Base-by-base conservation (phyloP, 2,329 filamentous ascomycete genomes). In the Amylocarpus encephaloides region DNA sequence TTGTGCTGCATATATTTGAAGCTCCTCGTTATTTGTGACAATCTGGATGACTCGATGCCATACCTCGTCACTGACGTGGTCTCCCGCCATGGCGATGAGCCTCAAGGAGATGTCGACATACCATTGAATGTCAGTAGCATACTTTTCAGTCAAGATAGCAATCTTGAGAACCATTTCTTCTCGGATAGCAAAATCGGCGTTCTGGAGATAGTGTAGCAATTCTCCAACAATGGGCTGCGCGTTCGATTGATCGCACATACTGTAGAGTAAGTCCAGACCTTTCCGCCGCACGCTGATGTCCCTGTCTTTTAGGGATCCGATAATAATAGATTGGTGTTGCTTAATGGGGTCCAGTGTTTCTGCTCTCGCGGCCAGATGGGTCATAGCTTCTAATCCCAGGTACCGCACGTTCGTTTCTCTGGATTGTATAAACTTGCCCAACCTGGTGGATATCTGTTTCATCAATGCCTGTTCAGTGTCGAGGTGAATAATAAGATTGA, bases 141-240 rank as follows among this genome's bases (percentile, higher is more conserved):
- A 98, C 67, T 97, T 97, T 67, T 98, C 93, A 0, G 94, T 97
- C 57, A 98, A 70, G 64, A 98, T 98, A 46, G 93, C 93, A 69
- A 98, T 95, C 72, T 98, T 98, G 56, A 98, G 76, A 3, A 97
- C 93, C 93, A 98, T 98, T 69, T 98, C 93, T 71, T 98, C 94
- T 56, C 94, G 83, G 62, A 98, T 96, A 5, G 92, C 92, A 68
- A 95, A 98, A 68, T 98, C 93, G 43, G 93, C 93, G 49, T 89
- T 95, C 64, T 96, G 92, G 7, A 98, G 79, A 68, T 96, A 97
- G 59, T 92, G 88, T 47, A 98, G 72, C 45, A 98, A 82, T 71
- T 98, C 93, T 53, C 87, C 86, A 35, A 98, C 93, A 59, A 98
- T 95, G 9, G 88, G 84, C 57, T 88, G 86, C 6, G 93, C 90